Evolutionary conservation across 352 stramenopile genomes (phyloP).

Genomic region (Aphanomyces cochlioides): DNA sequence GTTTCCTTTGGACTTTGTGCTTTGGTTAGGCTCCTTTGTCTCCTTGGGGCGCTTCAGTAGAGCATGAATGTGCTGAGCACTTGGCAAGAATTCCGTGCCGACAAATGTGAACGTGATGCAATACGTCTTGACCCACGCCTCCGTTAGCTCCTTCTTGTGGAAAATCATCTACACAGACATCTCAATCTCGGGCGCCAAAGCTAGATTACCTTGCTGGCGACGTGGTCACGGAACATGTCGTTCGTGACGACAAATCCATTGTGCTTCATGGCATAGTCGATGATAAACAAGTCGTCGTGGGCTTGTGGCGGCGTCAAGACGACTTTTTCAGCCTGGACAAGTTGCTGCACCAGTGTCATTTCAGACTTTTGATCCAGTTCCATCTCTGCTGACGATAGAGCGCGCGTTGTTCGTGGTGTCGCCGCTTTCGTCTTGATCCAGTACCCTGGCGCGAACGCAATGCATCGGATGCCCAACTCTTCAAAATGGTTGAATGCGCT

Average conservation of each 20-base stretch:
- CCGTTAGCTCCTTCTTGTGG: constrained; percentile 47
- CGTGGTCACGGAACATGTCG: constrained; percentile 89
- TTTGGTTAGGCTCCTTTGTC: neutral
- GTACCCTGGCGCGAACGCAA: constrained; percentile 79
- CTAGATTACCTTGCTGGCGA: constrained; percentile 61
- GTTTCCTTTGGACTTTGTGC: no score
- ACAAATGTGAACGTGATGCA: constrained; percentile 90
- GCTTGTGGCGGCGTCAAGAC: constrained; percentile 73
- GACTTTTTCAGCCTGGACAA: constrained; percentile 64
- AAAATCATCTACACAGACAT: constrained; percentile 16
- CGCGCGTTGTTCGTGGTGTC: constrained; percentile 5
- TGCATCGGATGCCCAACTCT: constrained; percentile 45
- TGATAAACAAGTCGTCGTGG: constrained; percentile 90
- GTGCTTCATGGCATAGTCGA: constrained; percentile 87
- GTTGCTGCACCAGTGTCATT: constrained; percentile 36
- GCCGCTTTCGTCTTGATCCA: constrained; percentile 43
- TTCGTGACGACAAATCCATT: constrained; percentile 88
- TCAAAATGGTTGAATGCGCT: constrained; percentile 65
- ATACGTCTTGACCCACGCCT: constrained; percentile 55
- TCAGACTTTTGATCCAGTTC: constrained; percentile 22
- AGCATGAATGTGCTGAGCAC: constrained; percentile 40
- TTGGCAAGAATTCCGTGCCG: constrained; percentile 85
- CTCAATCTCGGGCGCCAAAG: neutral
- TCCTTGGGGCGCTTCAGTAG: constrained; percentile 1
- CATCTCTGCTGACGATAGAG: constrained; percentile 33